Base-by-base conservation (phyloP, 2,329 filamentous ascomycete species). In the Stagonosporopsis cucurbitacearum region DNA sequence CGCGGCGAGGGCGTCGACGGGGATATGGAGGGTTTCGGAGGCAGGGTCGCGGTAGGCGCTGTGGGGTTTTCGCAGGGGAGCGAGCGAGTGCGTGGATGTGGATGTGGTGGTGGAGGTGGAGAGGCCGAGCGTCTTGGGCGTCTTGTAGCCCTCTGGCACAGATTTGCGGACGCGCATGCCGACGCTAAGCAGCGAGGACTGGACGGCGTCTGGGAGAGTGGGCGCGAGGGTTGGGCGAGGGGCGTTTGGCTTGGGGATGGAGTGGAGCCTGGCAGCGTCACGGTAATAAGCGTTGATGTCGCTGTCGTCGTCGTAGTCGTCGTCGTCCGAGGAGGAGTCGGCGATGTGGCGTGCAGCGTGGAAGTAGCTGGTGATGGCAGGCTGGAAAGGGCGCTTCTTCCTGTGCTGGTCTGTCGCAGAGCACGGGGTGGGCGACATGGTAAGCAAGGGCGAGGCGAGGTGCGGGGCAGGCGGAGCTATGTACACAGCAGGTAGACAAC, bases 81-180 rank as follows among this genome's bases (percentile, higher is more conserved):
- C 50, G 52, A 13, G 20, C 13, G n/a, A 17, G 35, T 66, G 67
- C 37, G 70, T 66, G 6, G 70, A 62, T 1, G 69, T n/a, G n/a
- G n/a, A n/a, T n/a, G n/a, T n/a, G n/a, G n/a, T n/a, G n/a, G n/a
- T n/a, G n/a, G n/a, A n/a, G n/a, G n/a, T n/a, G n/a, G n/a, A n/a
- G n/a, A n/a, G n/a, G n/a, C n/a, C 63, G 8, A 72, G 45, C 36
- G 65, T 76, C 61, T 68, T 79, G 75, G 84, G 84, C 1, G 91
- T 96, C 80, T 96, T 96, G 83, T 97, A 97, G 57, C 94, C 94
- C 73, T 97, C 93, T 0, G 92, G 89, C 7, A 98, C 90, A 11
- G 90, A 90, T 79, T 98, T 98, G 72, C 94, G 89, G 46, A 98
- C 84, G 22, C 94, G 88, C 92, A 97, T 97, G 68, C 94, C 94